These are phyloP conservation scores for Cichorium intybus DNA, from an alignment of 140 eudicot species.

Conservation along the genomic window DNA sequence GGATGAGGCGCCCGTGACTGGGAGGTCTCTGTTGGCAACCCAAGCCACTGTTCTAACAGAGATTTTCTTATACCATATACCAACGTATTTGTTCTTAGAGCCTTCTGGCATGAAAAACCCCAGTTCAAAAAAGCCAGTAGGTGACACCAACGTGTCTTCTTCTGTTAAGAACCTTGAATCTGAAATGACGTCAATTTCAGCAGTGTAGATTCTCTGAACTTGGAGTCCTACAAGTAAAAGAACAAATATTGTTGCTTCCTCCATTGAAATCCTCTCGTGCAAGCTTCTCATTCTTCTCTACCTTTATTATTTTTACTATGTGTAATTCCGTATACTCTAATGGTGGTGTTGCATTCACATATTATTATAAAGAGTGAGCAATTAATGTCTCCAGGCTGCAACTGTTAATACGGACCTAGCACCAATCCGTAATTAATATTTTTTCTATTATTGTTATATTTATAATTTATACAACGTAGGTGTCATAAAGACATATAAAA, in stretches of 20 bases:
- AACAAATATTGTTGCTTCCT: neutral
- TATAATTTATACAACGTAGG: no score
- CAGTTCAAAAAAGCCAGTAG: constrained; percentile 24
- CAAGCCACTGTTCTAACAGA: constrained; percentile 24
- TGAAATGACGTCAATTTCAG: constrained; percentile 17
- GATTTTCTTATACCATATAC: constrained; percentile 38
- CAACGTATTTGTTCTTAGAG: constrained; percentile 22
- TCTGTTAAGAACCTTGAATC: constrained; percentile 6
- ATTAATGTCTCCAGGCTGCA: no score
- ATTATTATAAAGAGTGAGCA: no score
- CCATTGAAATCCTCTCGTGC: constrained; percentile 1
- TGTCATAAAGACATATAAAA: no score
- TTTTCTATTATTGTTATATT: no score
- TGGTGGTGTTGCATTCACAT: no score
- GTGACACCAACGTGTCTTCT: constrained; percentile 28
- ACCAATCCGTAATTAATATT: neutral
- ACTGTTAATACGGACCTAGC: neutral
- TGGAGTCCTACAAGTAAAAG: constrained; percentile 7
- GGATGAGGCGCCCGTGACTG: constrained; percentile 8
- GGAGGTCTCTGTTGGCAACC: constrained; percentile 36
- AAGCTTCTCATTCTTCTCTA: no score
- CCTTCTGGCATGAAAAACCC: constrained; percentile 30
- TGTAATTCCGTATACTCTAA: no score
- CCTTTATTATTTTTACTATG: no score
- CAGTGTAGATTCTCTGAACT: neutral